Evolutionary conservation across 78 protist genomes (phyloP).

Genomic region (Anaeramoeba flamelloides): DNA sequence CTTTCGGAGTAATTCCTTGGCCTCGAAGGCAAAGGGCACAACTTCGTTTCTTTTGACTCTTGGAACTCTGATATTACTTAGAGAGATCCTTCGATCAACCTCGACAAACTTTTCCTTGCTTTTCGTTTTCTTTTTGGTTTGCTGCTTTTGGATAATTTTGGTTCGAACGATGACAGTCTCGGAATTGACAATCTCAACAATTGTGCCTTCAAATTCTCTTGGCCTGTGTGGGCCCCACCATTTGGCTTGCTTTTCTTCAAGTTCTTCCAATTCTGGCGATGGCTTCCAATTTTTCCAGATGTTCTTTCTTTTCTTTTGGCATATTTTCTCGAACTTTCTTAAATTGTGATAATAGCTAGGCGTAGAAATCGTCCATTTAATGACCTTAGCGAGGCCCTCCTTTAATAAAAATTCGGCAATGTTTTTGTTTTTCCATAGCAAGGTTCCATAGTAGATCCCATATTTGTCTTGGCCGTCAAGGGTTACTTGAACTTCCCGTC

Average conservation of each 20-base stretch:
- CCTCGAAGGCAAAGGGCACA: not conserved
- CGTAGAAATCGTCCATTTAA: not conserved
- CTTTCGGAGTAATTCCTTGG: not conserved
- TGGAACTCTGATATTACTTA: not conserved
- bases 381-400: not conserved
- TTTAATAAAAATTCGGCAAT: too few relatives aligned
- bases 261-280: not conserved
- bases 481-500: not conserved
- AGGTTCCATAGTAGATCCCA: not conserved
- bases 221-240: too few relatives aligned
- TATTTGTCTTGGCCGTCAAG: not conserved
- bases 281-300: not conserved
- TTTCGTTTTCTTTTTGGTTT: not conserved
- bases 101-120: not conserved
- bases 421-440: not conserved
- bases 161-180: not conserved
- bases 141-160: too few relatives aligned
- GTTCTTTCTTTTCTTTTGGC: not conserved
- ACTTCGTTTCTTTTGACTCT: not conserved
- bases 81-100: not conserved
- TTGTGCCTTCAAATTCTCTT: not conserved
- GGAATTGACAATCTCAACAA: not conserved
- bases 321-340: not conserved
- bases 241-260: not conserved
- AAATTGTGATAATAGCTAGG: not conserved